A percentile compares a stretch with the other conserved stretches of the same genome.
Evolutionary conservation across 2,329 filamentous ascomycete genomes (phyloP).

Genomic region (Aschersonia sp.): DNA sequence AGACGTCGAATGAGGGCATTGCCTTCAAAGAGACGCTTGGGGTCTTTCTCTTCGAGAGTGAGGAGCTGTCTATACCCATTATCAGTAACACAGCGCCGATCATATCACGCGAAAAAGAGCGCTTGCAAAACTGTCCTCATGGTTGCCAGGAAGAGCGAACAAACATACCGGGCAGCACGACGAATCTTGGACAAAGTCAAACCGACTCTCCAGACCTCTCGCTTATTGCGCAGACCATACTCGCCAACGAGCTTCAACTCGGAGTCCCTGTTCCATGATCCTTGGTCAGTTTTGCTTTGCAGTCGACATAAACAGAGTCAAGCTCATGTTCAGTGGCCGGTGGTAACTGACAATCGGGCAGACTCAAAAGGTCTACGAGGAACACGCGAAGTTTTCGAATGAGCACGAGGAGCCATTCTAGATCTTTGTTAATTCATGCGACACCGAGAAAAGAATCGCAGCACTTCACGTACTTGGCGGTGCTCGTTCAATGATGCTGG

Average conservation of each 20-base stretch:
- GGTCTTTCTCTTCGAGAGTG: conserved; percentile 99
- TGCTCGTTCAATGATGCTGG: conserved; percentile 20
- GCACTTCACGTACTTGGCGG: conserved; percentile 22
- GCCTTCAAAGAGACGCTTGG: conserved; percentile 99
- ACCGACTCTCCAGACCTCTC: conserved; percentile 99
- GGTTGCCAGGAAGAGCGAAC: background rate
- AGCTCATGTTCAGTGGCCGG: conserved; percentile 97
- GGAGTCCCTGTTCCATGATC: conserved; percentile 63
- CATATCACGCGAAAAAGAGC: too few species aligned
- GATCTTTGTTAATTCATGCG: conserved; percentile 12
- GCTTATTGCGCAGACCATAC: conserved; percentile 99
- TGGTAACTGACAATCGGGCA: conserved; percentile 95
- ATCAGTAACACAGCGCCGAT: conserved; percentile 9
- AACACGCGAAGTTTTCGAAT: conserved; percentile 99
- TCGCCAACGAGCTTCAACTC: conserved; percentile 99
- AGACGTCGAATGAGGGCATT: conserved; percentile 99
- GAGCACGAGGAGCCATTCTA: conserved; percentile 42
- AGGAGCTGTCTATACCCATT: conserved; percentile 70
- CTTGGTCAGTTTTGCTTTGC: conserved; percentile 55
- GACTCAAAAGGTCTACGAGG: conserved; percentile 97
- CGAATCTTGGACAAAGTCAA: conserved; percentile 99
- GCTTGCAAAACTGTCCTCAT: background rate
- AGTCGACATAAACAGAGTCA: conserved; percentile 94
- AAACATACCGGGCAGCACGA: conserved; percentile 92
- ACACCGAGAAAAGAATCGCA: conserved; percentile 3